Evolutionary conservation across 257 asterid species (phyloP).

Genomic region (Thymus mandschuricus): DNA sequence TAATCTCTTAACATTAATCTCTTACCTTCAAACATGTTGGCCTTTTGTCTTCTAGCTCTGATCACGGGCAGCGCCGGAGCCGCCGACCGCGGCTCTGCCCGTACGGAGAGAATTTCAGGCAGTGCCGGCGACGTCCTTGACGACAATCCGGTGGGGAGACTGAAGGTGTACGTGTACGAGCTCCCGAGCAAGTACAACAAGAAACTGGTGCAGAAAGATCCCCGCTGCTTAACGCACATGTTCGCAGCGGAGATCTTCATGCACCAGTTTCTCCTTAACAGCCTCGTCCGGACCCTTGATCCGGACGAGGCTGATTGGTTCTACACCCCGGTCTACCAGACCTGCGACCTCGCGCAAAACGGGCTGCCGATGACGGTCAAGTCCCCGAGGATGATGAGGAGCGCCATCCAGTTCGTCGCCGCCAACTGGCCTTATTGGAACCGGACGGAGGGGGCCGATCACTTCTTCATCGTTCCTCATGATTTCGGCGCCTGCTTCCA

Average conservation of each 20-base stretch:
- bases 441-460: conserved; percentile 86
- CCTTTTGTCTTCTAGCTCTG: no score
- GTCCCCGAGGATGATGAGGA: conserved; percentile 83
- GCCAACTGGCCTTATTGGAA: conserved; percentile 86
- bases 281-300: conserved; percentile 73
- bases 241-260: conserved; percentile 90
- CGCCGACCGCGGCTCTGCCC: conserved; percentile 37
- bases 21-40: no score
- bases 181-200: conserved; percentile 91
- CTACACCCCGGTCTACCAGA: conserved; percentile 74
- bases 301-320: conserved; percentile 93
- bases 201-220: conserved; percentile 81
- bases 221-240: conserved; percentile 84
- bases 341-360: conserved; percentile 88
- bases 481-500: conserved; percentile 93
- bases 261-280: conserved; percentile 73
- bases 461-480: conserved; percentile 82
- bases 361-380: conserved; percentile 82
- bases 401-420: conserved; percentile 80
- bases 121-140: conserved; percentile 75
- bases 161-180: conserved; percentile 79
- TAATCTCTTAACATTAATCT: no score
- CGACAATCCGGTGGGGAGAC: conserved; percentile 77
- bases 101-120: conserved; percentile 57
- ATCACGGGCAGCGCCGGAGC: background rate